Percentiles rank a stretch among this genome's conserved stretches.
Evolutionary conservation across 1,139 yeast genomes (phyloP).

Genomic region (Pichia cactophila): DNA sequence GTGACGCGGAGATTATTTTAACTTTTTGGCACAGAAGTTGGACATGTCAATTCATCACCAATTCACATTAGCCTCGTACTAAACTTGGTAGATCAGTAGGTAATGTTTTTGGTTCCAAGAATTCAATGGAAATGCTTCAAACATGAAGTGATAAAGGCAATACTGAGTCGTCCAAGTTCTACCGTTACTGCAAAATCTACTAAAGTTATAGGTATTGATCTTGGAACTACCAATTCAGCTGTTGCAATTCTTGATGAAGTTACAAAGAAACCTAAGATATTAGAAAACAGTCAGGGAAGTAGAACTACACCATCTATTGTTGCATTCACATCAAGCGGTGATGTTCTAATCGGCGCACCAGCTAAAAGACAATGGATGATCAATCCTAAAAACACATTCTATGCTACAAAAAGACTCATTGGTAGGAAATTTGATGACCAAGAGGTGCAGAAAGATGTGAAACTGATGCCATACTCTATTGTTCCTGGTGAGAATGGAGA

Average conservation of each 20-base stretch:
- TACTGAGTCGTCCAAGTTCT: neutral
- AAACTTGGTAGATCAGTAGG: neutral
- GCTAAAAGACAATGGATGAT: constrained; percentile 64
- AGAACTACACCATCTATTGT: constrained; percentile 72
- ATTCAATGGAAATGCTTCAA: neutral
- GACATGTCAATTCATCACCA: too few species aligned
- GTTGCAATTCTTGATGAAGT: constrained; percentile 51
- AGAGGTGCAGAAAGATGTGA: constrained; percentile 58
- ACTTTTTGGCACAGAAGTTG: neutral
- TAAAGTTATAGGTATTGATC: constrained; percentile 63
- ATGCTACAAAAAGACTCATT: constrained; percentile 66
- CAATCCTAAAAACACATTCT: constrained; percentile 62
- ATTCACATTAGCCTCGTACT: too few species aligned
- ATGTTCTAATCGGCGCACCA: constrained; percentile 48
- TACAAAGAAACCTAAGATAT: constrained; percentile 43
- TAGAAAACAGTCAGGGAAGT: constrained; percentile 63
- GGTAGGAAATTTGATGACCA: constrained; percentile 58
- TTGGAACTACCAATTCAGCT: constrained; percentile 79
- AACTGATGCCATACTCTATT: constrained; percentile 48
- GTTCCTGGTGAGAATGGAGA: constrained; percentile 50
- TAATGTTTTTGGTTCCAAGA: neutral
- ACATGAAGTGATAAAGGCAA: neutral
- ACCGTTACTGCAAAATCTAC: neutral
- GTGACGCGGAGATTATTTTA: neutral
- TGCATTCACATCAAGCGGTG: constrained; percentile 41